Evolutionary conservation across 306 rosid genomes (phyloP), one percentile per base, ranked within the genome.

Genomic region (Quercus wislizeni): DNA sequence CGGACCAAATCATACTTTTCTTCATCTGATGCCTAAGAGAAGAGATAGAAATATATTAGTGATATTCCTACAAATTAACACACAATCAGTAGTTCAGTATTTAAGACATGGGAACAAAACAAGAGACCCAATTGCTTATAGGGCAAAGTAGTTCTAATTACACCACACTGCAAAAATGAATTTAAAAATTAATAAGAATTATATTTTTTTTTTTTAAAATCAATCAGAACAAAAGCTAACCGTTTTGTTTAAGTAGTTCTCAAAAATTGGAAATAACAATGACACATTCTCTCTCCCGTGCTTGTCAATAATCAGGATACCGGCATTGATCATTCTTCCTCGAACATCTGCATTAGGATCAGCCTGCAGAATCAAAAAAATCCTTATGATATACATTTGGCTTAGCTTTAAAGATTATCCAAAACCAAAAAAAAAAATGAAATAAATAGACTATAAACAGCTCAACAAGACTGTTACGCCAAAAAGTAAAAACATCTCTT

Each of bases 311-410:
- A 95, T 95, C 92, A 91, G 78, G 80, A 92, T 90, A 80, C 98
- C 99, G 82, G 99, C 96, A 86, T 91, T 93, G 55, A 95, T 88
- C 99, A 95, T 95, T 95, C 96, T 91, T 76, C 92, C 98, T 71
- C 98, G 86, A 80, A 95, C 99, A 86, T 95, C 99, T 63, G 85
- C 82, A 89, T 95, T 92, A 46, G 91, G 92, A 88, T 95, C 99
- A 64, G 93, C 99, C 99, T 95, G 94, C 93, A 91, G 41, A 49
- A 86, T 73, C 74, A 87, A 69, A 80, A 80, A 74, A 79, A 90
- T 63, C 75, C 55, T 15, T 64, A 15, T 67, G 38, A 31, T 67
- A 67, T 17, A 67, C 23, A 63, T 59, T 59, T 28, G 1, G 41
- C n/a, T 63, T 63, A 67, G 27, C 52, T 35, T 33, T 19, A 35